These are phyloP conservation scores for Chlorella sp. DNA, from an alignment of 139 green algal species.

Conservation along the genomic window DNA sequence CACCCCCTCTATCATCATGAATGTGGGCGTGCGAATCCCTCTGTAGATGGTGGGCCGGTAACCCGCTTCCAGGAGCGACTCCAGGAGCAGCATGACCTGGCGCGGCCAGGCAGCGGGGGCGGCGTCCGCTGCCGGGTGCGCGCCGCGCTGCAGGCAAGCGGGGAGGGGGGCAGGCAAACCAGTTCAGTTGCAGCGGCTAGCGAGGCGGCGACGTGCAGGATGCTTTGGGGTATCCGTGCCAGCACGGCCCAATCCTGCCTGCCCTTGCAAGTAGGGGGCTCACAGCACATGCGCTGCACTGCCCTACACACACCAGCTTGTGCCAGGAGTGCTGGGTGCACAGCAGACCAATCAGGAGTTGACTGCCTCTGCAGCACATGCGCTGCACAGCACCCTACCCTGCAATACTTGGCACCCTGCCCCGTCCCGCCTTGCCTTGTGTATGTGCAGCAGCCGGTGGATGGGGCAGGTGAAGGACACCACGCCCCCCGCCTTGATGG, in stretches of 20 bases:
- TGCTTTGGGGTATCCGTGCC: no score
- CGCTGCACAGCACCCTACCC: background rate
- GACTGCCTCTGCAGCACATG: background rate
- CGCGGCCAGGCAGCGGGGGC: background rate
- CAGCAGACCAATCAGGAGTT: no score
- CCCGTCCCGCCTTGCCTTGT: background rate
- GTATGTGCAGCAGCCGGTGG: slow-evolving; percentile 13
- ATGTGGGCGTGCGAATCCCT: background rate
- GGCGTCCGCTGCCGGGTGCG: background rate
- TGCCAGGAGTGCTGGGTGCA: no score
- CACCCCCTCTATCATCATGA: background rate
- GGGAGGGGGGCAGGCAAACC: background rate
- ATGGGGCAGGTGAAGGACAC: background rate
- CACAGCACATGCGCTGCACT: background rate
- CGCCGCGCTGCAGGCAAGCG: background rate
- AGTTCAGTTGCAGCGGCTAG: background rate
- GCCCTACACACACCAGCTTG: no score
- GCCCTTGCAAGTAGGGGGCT: no score
- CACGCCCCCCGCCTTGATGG: background rate
- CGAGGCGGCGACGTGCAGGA: no score
- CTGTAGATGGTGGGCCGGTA: background rate
- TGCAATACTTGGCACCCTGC: background rate
- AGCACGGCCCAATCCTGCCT: background rate
- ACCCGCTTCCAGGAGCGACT: background rate
- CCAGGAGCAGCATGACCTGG: background rate